Conservation (phyloP, 257 asterid genomes). For the Phtheirospermum japonicum region DNA sequence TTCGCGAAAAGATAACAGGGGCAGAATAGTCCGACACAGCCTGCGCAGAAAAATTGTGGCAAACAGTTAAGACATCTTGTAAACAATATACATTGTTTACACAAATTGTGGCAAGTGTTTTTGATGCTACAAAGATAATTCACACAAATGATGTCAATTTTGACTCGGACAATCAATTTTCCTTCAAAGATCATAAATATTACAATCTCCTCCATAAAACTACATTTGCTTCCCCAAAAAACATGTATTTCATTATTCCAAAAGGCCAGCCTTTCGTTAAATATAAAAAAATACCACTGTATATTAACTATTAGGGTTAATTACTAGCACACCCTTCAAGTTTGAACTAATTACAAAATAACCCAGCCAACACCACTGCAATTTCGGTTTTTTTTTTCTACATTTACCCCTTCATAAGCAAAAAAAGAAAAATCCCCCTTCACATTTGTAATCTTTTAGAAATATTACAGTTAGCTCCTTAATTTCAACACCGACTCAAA, state of each 20-base stretch:
- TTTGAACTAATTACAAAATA: not conserved
- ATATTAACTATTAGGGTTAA: not conserved
- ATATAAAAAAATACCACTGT: conserved; percentile 13
- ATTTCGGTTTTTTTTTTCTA: too few relatives aligned
- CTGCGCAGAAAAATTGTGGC: conserved; percentile 39
- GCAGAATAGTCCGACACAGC: conserved; percentile 72
- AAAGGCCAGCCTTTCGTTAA: conserved; percentile 9
- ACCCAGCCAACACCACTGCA: not conserved
- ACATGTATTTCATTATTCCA: not conserved
- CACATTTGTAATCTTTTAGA: too few relatives aligned
- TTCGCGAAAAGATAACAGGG: conserved; percentile 88
- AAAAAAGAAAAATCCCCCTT: too few relatives aligned
- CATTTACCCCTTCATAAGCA: not conserved
- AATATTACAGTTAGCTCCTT: too few relatives aligned
- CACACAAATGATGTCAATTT: not conserved
- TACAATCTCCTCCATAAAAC: conserved; percentile 11
- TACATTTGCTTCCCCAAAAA: conserved; percentile 1
- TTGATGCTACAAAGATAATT: too few relatives aligned
- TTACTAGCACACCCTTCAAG: not conserved
- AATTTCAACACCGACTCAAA: not conserved
- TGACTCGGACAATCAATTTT: not conserved
- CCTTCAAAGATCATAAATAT: not conserved
- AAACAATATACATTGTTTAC: not conserved
- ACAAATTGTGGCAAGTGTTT: too few relatives aligned
- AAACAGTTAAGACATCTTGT: conserved; percentile 18